Base-by-base conservation (phyloP, 805 yeast species). In the Kuraishia hungarica region DNA sequence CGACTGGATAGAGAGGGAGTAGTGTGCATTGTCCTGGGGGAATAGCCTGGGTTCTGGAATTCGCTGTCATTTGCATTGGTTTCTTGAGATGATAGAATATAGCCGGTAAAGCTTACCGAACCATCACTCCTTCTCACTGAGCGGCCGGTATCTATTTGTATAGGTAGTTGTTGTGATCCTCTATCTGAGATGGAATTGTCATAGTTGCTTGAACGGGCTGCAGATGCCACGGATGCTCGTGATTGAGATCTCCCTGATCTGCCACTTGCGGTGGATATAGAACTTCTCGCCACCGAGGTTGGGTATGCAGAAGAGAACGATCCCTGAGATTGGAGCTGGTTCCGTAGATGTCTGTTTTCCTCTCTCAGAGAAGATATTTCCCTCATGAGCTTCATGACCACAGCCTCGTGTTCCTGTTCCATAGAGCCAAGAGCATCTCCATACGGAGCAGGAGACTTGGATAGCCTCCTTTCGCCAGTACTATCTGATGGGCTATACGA, bases 331-430 rank as follows among this genome's bases (percentile, higher is more conserved):
- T 23, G 26, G 7, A 72, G 54, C 51, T 67, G 69, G 20, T 64
- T 66, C 61, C 67, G 72, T 51, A 80, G 67, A 10, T 62, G 57
- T 48, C 72, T 72, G 60, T 79, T 81, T 60, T 84, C 89, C 19
- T 79, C 81, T 59, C 77, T 79, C 57, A 86, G 66, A 6, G 60
- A 56, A 24, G 72, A 73, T 39, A 86, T 84, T 63, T 86, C 89
- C 54, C 79, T 77, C 81, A 84, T 84, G 48, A 86, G 70, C 64
- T 77, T 79, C 62, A 85, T 70, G 20, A 86, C 91, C 23, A 85
- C 83, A 2, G 87, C 89, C 62, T 86, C 92, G 65, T 86, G 91
- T 67, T 86, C 90, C 53, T 83, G 74, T 61, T 86, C 92, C 83
- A 86, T 80, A 39, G 75, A 64, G 62, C 82, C 84, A 46, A 82